Evolutionary conservation across 2,329 filamentous ascomycete genomes (phyloP).

Genomic region (Colletotrichum musicola): DNA sequence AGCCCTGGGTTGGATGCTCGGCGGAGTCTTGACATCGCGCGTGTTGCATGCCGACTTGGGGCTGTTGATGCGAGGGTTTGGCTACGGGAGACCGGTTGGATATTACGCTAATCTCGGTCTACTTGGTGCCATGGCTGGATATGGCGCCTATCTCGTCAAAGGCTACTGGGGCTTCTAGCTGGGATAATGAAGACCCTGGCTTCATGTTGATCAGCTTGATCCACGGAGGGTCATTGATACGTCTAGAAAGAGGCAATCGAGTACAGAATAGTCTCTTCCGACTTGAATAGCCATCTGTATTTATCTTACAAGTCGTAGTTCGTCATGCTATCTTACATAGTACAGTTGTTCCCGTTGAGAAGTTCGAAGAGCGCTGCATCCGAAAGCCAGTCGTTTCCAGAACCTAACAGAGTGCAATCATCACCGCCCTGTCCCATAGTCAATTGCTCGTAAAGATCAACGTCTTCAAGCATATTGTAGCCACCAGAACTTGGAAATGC

Average conservation of each 20-base stretch:
- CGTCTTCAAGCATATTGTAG: not conserved
- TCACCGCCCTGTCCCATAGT: not conserved
- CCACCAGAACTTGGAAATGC: not conserved
- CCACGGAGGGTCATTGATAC: no score
- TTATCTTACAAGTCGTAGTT: no score
- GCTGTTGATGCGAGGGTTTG: constrained; percentile 11
- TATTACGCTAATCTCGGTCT: constrained; percentile 24
- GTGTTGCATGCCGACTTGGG: constrained; percentile 29
- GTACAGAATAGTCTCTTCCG: no score
- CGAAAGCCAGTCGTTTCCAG: not conserved
- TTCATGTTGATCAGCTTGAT: no score
- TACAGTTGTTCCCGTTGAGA: not conserved
- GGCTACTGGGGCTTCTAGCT: constrained; percentile 25
- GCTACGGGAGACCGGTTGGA: constrained; percentile 4
- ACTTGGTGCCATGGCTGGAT: constrained; percentile 10
- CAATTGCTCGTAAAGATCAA: not conserved
- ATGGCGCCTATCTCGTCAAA: constrained; percentile 23
- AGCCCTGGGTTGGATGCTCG: constrained; percentile 21
- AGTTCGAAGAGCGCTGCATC: not conserved
- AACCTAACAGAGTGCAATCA: not conserved
- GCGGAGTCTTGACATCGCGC: constrained; percentile 8
- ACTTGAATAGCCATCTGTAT: no score
- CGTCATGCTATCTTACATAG: no score
- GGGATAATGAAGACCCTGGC: not conserved
- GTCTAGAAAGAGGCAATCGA: no score